Conservation (phyloP, 129 eudicot genomes). For the Apium graveolens region DNA sequence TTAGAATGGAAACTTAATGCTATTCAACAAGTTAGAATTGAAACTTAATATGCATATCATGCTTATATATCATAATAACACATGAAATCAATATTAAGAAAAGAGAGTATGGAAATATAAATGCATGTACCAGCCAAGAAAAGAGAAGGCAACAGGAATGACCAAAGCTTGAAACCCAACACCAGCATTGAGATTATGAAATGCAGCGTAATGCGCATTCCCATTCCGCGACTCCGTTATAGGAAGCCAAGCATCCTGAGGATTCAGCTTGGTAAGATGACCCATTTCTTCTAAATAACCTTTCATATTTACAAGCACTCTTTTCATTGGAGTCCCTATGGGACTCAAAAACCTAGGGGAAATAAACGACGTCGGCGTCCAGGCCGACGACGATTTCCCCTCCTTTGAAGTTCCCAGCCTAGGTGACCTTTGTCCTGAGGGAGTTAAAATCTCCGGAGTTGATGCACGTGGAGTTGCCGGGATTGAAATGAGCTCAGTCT, state of each 20-base stretch:
- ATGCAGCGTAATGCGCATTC: conserved; percentile 92
- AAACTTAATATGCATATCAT: no score
- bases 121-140: conserved; percentile 82
- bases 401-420: conserved; percentile 36
- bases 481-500: conserved; percentile 83
- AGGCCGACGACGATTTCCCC: conserved; percentile 50
- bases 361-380: conserved; percentile 90
- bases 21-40: no score
- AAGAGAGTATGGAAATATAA: not conserved
- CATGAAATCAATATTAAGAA: no score
- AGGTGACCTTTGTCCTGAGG: conserved; percentile 75
- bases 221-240: conserved; percentile 91
- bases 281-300: conserved; percentile 91
- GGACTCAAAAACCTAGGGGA: conserved; percentile 92
- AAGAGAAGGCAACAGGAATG: conserved; percentile 87
- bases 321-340: conserved; percentile 90
- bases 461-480: conserved; percentile 82
- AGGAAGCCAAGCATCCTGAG: conserved; percentile 99
- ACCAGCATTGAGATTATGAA: conserved; percentile 91
- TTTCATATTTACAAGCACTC: conserved; percentile 77
- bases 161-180: conserved; percentile 85
- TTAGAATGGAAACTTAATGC: no score
- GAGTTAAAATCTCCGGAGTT: conserved; percentile 80
- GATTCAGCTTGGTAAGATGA: conserved; percentile 83
- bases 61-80: no score